phyloP scores from a whole-genome alignment of 2,329 filamentous ascomycete genomes.

The Fusarium liriodendri region DNA sequence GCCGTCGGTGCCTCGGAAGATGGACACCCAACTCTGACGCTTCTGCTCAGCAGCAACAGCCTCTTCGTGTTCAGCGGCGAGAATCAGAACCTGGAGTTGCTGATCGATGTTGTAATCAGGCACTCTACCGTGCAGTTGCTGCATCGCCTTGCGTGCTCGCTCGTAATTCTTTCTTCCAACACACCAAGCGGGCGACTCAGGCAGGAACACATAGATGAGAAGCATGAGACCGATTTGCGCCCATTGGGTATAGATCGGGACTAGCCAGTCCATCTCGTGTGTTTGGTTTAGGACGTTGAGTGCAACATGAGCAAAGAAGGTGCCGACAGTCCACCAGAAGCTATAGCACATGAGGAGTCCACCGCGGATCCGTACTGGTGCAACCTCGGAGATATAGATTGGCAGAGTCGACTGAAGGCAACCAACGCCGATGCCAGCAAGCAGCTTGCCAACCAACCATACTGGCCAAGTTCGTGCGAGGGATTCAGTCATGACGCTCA shows the following conservation, averaged over 20 bases:
- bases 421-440: background rate
- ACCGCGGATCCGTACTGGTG: slow-evolving; percentile 54
- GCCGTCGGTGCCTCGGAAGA: slow-evolving; percentile 46
- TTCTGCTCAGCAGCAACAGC: slow-evolving; percentile 35
- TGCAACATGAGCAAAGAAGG: slow-evolving; percentile 55
- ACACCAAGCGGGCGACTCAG: background rate
- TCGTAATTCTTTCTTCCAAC: background rate
- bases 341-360: slow-evolving; percentile 53
- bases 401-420: background rate
- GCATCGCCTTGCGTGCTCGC: background rate
- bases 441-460: background rate
- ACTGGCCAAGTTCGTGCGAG: background rate
- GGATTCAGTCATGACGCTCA: background rate
- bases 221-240: background rate
- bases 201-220: background rate
- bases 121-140: background rate
- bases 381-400: slow-evolving; percentile 30
- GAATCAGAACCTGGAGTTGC: background rate
- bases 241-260: slow-evolving; percentile 1
- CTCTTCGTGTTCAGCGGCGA: background rate
- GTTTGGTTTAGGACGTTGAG: slow-evolving; percentile 49
- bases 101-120: background rate
- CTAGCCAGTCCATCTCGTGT: slow-evolving; percentile 33
- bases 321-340: slow-evolving; percentile 57
- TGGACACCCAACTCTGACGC: slow-evolving; percentile 41